phyloP scores from a whole-genome alignment of 2,329 filamentous ascomycete species.

The Domatiomyces catenatus region DNA sequence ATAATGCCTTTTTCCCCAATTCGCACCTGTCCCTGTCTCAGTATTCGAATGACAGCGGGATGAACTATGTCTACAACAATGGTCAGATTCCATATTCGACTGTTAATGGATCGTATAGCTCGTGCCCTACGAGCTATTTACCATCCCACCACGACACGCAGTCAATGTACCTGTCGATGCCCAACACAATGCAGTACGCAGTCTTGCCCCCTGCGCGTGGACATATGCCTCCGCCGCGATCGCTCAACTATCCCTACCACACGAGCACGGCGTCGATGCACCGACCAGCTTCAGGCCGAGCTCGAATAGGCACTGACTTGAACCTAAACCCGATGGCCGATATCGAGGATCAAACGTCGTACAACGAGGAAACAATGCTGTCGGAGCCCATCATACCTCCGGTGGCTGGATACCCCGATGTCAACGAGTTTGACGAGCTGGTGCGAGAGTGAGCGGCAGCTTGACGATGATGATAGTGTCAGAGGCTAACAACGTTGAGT shows the following conservation, averaged over 20 bases:
- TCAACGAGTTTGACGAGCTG: slow-evolving; percentile 31
- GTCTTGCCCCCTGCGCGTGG: slow-evolving; percentile 20
- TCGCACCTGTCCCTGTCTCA: slow-evolving; percentile 17
- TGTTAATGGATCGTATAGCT: slow-evolving; percentile 21
- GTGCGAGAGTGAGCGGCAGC: slow-evolving; percentile 26
- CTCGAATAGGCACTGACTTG: slow-evolving; percentile 23
- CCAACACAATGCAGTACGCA: slow-evolving; percentile 19
- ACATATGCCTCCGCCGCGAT: slow-evolving; percentile 21
- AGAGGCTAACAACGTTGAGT: not conserved
- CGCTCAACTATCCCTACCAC: slow-evolving; percentile 20
- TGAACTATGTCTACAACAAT: slow-evolving; percentile 17
- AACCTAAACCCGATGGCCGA: slow-evolving; percentile 24
- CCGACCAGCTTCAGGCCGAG: slow-evolving; percentile 22
- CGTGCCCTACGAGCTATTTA: slow-evolving; percentile 25
- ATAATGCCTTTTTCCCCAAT: slow-evolving; percentile 14
- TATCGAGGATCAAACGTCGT: slow-evolving; percentile 31
- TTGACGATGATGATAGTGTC: not conserved
- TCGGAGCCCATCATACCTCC: slow-evolving; percentile 31
- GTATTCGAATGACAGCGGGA: slow-evolving; percentile 17
- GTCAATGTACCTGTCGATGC: slow-evolving; percentile 21
- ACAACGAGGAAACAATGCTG: slow-evolving; percentile 28
- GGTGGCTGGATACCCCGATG: slow-evolving; percentile 31
- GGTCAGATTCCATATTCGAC: slow-evolving; percentile 17
- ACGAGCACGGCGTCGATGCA: slow-evolving; percentile 12
- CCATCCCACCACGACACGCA: slow-evolving; percentile 23